Evolutionary conservation across 2,329 filamentous ascomycete species (phyloP).

Genomic region (Plectosphaerella cucumerina): DNA sequence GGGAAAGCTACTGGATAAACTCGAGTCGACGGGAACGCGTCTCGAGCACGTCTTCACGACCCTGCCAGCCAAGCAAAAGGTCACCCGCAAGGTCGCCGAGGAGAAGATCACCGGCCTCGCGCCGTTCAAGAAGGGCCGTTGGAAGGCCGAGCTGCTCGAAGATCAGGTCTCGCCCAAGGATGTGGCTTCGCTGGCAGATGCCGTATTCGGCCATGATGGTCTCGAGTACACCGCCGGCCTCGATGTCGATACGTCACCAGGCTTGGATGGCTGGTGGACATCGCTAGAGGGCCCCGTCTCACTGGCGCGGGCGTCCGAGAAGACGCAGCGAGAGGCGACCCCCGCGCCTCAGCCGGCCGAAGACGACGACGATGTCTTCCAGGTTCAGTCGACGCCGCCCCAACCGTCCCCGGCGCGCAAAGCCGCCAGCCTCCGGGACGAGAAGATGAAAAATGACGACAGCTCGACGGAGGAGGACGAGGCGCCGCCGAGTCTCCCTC

Average conservation of each 20-base stretch:
- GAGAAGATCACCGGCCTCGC: conserved; percentile 48
- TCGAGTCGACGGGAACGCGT: conserved; percentile 46
- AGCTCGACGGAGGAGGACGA: conserved; percentile 28
- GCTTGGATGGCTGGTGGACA: conserved; percentile 46
- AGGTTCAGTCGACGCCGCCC: conserved; percentile 45
- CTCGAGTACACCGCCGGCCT: conserved; percentile 23
- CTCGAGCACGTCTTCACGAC: conserved; percentile 50
- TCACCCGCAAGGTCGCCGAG: conserved; percentile 38
- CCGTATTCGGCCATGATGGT: conserved; percentile 34
- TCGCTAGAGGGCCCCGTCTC: background rate
- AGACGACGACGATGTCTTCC: conserved; percentile 44
- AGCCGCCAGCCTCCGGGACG: conserved; percentile 6
- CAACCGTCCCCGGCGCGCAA: conserved; percentile 24
- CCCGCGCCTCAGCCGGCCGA: background rate
- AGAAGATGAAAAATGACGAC: conserved; percentile 17
- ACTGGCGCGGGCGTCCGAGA: conserved; percentile 8
- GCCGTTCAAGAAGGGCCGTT: conserved; percentile 37
- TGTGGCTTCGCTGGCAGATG: conserved; percentile 30
- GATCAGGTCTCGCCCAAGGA: conserved; percentile 18
- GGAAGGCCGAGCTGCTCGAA: conserved; percentile 23
- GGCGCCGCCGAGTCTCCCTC: conserved; percentile 9
- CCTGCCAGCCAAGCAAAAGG: conserved; percentile 40
- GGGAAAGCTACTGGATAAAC: conserved; percentile 46
- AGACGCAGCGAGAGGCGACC: background rate
- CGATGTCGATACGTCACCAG: conserved; percentile 25